A percentile compares a stretch with the other conserved stretches of the same genome.
Conservation (phyloP, 2,329 filamentous ascomycete species). For the Dryadomyces quercus-mongolicae region DNA sequence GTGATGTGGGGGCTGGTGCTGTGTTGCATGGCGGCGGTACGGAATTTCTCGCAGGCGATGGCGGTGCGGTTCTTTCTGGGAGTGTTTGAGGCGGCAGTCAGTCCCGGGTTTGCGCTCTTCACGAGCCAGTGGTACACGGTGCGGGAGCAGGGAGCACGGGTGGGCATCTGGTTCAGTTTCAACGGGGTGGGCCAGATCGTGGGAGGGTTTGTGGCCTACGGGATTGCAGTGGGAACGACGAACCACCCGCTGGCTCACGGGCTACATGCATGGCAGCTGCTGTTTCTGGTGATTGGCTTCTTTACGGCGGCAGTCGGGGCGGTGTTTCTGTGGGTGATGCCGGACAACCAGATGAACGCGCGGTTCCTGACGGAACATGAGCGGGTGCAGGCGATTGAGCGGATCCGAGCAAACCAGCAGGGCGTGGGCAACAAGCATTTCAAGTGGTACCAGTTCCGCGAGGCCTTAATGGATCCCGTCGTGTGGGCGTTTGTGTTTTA, state of each 20-base stretch:
- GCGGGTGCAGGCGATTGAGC: slow-evolving; percentile 34
- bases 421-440: slow-evolving; percentile 58
- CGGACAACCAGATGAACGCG: slow-evolving; percentile 27
- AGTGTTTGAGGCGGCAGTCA: slow-evolving; percentile 55
- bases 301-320: slow-evolving; percentile 35
- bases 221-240: slow-evolving; percentile 35
- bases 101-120: slow-evolving; percentile 55
- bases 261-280: slow-evolving; percentile 52
- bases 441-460: slow-evolving; percentile 46
- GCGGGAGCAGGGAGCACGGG: slow-evolving; percentile 50
- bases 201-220: slow-evolving; percentile 26
- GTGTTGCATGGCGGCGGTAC: slow-evolving; percentile 49
- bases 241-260: slow-evolving; percentile 17
- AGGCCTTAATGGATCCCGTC: slow-evolving; percentile 25
- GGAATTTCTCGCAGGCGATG: slow-evolving; percentile 47
- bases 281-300: slow-evolving; percentile 41
- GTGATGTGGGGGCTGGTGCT: slow-evolving; percentile 48
- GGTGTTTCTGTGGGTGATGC: slow-evolving; percentile 36
- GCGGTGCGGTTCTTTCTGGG: slow-evolving; percentile 57
- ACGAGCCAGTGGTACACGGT: slow-evolving; percentile 64
- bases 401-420: slow-evolving; percentile 53
- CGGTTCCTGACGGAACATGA: slow-evolving; percentile 44
- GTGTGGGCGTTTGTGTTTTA: slow-evolving; percentile 24
- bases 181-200: slow-evolving; percentile 26
- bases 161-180: slow-evolving; percentile 57